A percentile compares a stretch with the other conserved stretches of the same genome.
Conservation (phyloP, 2,329 filamentous ascomycete genomes). For the Penicillium glabrum region DNA sequence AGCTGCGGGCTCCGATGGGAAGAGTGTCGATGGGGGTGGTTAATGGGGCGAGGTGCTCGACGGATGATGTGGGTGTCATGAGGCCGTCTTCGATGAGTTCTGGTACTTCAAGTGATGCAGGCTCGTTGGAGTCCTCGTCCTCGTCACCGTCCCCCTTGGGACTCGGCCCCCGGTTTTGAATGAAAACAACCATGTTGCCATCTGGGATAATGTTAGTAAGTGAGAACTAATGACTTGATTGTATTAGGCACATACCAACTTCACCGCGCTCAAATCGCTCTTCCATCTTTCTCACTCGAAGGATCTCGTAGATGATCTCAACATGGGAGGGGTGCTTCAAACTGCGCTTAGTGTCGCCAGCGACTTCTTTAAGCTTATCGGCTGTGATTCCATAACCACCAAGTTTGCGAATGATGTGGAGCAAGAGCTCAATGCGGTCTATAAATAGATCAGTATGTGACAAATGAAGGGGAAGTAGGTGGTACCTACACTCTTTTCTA, state of each 20-base stretch:
- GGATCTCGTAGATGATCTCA: slow-evolving; percentile 42
- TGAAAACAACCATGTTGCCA: slow-evolving; percentile 36
- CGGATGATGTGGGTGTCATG: slow-evolving; percentile 26
- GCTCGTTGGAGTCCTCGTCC: slow-evolving; percentile 29
- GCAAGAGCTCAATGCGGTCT: slow-evolving; percentile 40
- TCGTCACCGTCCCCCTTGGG: slow-evolving; percentile 29
- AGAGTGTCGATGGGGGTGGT: slow-evolving; percentile 28
- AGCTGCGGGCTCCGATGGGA: slow-evolving; percentile 15
- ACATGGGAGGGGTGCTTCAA: slow-evolving; percentile 36
- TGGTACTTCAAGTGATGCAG: slow-evolving; percentile 21
- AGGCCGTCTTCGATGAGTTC: slow-evolving; percentile 30
- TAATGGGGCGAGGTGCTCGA: slow-evolving; percentile 21
- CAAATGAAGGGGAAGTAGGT: background rate
- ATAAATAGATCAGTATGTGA: background rate
- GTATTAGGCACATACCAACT: slow-evolving; percentile 33
- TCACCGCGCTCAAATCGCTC: slow-evolving; percentile 43
- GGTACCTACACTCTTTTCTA: slow-evolving; percentile 44
- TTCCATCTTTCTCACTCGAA: slow-evolving; percentile 40
- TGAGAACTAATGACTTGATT: background rate
- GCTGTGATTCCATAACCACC: slow-evolving; percentile 35
- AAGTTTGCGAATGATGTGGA: slow-evolving; percentile 43
- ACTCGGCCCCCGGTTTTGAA: slow-evolving; percentile 37
- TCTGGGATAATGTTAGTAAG: slow-evolving; percentile 23
- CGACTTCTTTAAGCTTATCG: slow-evolving; percentile 41
- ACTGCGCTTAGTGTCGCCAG: slow-evolving; percentile 39